These are phyloP conservation scores for Lodderomyces oxycetoniae DNA, from an alignment of 1,139 yeast genomes.

Conservation along the genomic window DNA sequence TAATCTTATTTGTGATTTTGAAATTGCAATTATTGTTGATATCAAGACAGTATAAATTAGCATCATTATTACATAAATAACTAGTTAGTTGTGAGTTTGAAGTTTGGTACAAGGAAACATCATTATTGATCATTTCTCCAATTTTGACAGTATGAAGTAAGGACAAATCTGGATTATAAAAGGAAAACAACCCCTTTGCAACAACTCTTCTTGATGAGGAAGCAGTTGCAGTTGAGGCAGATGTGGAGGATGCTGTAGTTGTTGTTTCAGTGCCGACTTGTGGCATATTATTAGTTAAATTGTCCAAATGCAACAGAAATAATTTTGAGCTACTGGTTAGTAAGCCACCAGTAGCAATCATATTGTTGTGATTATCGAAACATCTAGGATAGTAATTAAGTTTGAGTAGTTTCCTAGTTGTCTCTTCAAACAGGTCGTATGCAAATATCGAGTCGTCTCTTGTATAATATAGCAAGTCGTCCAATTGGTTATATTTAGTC, in stretches of 20 bases:
- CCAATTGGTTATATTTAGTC: conserved; percentile 40
- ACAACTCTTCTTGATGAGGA: conserved; percentile 11
- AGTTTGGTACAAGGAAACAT: conserved; percentile 54
- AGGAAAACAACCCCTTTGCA: conserved; percentile 58
- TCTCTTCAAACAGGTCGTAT: conserved; percentile 16
- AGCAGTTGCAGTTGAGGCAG: not conserved
- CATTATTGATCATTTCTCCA: conserved; percentile 81
- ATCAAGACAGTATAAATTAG: conserved; percentile 61
- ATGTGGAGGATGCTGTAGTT: conserved; percentile 16
- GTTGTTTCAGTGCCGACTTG: not conserved
- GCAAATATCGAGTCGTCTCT: conserved; percentile 28
- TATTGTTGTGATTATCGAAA: conserved; percentile 51
- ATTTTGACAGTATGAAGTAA: conserved; percentile 47
- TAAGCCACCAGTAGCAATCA: conserved; percentile 71
- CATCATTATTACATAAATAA: conserved; percentile 79
- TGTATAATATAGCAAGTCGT: conserved; percentile 32
- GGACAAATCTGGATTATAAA: conserved; percentile 40
- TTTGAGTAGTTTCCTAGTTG: conserved; percentile 27
- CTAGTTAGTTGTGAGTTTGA: conserved; percentile 44
- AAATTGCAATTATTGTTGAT: conserved; percentile 46
- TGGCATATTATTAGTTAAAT: conserved; percentile 14
- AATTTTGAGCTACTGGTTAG: conserved; percentile 27
- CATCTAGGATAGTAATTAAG: conserved; percentile 63
- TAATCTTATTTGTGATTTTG: conserved; percentile 24
- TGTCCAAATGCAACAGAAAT: conserved; percentile 26